These are phyloP conservation scores for Trebouxia sp. DNA, from an alignment of 139 green algal genomes.

Conservation along the genomic window DNA sequence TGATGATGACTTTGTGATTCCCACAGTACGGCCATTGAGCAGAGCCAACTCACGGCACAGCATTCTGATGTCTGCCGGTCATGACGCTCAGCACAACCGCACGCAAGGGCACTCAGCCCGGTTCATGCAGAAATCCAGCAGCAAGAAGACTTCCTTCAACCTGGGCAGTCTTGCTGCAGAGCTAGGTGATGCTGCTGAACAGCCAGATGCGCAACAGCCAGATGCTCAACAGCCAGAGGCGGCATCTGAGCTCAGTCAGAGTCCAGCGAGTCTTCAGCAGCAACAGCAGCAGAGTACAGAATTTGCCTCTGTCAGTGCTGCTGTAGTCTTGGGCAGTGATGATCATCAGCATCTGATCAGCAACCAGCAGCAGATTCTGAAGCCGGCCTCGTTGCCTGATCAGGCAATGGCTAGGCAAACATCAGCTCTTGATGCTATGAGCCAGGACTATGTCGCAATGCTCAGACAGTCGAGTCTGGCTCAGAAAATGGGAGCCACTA, in stretches of 20 bases:
- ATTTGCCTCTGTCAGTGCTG: too few species aligned
- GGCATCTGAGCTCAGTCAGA: not conserved
- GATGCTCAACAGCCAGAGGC: not conserved
- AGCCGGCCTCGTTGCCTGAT: too few species aligned
- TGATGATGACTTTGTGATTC: conserved; percentile 13
- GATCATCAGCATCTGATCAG: too few species aligned
- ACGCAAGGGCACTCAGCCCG: not conserved
- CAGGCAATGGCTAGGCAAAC: too few species aligned
- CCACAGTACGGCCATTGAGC: not conserved
- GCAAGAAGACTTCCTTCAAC: not conserved
- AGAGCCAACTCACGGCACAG: not conserved
- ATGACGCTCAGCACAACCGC: not conserved
- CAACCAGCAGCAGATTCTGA: too few species aligned
- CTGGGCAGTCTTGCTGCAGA: too few species aligned
- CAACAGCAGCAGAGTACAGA: too few species aligned
- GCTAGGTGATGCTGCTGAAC: not conserved
- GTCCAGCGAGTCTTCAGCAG: not conserved
- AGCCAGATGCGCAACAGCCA: not conserved
- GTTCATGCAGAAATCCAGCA: not conserved
- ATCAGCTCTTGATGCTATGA: too few species aligned
- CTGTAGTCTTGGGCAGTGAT: too few species aligned
- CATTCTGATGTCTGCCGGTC: not conserved
- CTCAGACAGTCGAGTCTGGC: too few species aligned
- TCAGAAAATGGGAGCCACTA: not conserved
- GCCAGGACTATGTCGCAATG: too few species aligned